Percentiles rank a stretch among this genome's conserved stretches.
phyloP scores from a whole-genome alignment of 257 asterid species.

The Scutellaria baicalensis region DNA sequence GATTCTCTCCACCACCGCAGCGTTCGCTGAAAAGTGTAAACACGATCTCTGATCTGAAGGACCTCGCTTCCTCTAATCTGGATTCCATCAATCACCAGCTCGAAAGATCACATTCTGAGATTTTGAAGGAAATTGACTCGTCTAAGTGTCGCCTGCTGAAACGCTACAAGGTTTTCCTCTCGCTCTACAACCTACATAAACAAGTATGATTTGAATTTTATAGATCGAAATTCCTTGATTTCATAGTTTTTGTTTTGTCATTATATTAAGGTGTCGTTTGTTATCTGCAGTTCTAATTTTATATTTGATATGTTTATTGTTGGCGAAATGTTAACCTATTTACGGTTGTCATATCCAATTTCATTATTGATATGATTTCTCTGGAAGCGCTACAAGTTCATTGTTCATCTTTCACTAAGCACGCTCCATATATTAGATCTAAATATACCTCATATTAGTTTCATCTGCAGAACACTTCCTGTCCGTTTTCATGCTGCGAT shows the following conservation, averaged over 20 bases:
- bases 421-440: background rate
- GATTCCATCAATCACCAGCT: constrained; percentile 52
- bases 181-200: background rate
- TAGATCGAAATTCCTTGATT: background rate
- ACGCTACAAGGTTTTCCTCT: constrained; percentile 56
- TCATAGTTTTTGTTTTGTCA: background rate
- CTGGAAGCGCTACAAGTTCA: background rate
- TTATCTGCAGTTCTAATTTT: background rate
- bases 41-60: constrained; percentile 67
- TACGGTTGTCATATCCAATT: background rate
- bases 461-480: background rate
- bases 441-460: background rate
- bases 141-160: constrained; percentile 69
- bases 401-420: background rate
- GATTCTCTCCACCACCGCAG: constrained; percentile 29
- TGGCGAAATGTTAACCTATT: background rate
- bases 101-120: constrained; percentile 65
- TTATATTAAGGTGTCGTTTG: background rate
- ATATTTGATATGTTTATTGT: background rate
- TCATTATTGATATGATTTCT: background rate
- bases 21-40: constrained; percentile 33
- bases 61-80: constrained; percentile 40
- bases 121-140: constrained; percentile 68
- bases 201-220: background rate
- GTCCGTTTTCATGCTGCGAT: background rate